Evolutionary conservation across 108 stramenopile genomes (phyloP).

Genomic region (Fistulifera pelliculosa): DNA sequence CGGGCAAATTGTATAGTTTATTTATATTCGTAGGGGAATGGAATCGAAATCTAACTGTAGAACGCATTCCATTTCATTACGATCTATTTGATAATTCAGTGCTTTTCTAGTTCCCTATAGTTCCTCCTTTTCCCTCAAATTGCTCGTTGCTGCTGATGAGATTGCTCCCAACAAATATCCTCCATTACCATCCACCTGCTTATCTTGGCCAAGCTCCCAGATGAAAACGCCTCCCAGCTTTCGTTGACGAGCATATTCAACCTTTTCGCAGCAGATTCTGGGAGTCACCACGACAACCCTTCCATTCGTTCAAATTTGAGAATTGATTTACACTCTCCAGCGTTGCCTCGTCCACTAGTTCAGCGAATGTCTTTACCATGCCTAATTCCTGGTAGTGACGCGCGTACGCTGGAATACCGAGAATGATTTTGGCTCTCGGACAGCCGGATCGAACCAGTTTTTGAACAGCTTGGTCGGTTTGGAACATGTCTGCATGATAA

Average conservation of each 20-base stretch:
- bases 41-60: too few relatives aligned
- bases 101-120: too few relatives aligned
- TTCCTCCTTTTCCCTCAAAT: too few relatives aligned
- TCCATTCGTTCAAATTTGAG: slow-evolving; percentile 12
- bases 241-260: slow-evolving; percentile 23
- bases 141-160: slow-evolving; percentile 5
- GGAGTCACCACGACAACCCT: slow-evolving; percentile 48
- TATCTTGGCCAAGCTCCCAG: slow-evolving; percentile 78
- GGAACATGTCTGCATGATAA: slow-evolving; percentile 8
- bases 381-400: slow-evolving; percentile 31
- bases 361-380: slow-evolving; percentile 50
- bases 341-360: slow-evolving; percentile 39
- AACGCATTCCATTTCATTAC: too few relatives aligned
- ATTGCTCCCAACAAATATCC: slow-evolving; percentile 34
- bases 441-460: slow-evolving; percentile 13
- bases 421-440: slow-evolving; percentile 30
- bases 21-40: too few relatives aligned
- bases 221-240: slow-evolving; percentile 52
- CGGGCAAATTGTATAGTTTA: too few relatives aligned
- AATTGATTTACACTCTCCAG: not conserved
- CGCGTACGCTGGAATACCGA: slow-evolving; percentile 69
- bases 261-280: slow-evolving; percentile 35
- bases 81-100: too few relatives aligned
- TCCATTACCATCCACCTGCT: slow-evolving; percentile 20
- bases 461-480: slow-evolving; percentile 2